phyloP scores from a whole-genome alignment of 208 protist genomes.

The Acanthamoeba healyi region DNA sequence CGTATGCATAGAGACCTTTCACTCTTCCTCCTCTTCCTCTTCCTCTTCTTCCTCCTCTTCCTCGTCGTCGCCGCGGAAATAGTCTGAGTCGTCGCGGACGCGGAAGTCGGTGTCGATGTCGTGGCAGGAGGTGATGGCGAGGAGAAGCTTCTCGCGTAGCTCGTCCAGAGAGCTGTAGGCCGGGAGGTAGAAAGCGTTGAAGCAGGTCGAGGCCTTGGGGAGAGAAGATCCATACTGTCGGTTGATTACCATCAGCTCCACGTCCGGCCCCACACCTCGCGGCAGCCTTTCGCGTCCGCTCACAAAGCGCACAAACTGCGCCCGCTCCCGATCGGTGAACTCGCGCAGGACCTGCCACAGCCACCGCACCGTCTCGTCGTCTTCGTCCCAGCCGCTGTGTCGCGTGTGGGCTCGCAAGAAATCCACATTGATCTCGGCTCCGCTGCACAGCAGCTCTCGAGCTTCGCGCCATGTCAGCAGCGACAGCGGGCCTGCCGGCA shows the following conservation, averaged over 20 bases:
- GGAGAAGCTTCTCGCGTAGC: slow-evolving; percentile 94
- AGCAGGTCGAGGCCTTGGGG: slow-evolving; percentile 95
- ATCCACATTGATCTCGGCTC: slow-evolving; percentile 15
- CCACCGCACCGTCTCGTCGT: neutral
- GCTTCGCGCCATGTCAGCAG: slow-evolving; percentile 39
- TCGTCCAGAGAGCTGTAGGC: slow-evolving; percentile 91
- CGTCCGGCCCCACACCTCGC: neutral
- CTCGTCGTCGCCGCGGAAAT: slow-evolving; percentile 12
- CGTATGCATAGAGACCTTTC: neutral
- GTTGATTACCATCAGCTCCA: neutral
- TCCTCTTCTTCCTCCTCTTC: slow-evolving; percentile 9
- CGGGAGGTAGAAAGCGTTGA: slow-evolving; percentile 94
- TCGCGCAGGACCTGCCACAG: slow-evolving; percentile 44
- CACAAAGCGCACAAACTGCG: slow-evolving; percentile 62
- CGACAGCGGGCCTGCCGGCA: neutral
- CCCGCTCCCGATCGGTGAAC: slow-evolving; percentile 3
- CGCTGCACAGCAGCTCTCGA: slow-evolving; percentile 57
- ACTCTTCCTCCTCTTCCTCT: neutral
- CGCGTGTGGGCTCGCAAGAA: slow-evolving; percentile 12
- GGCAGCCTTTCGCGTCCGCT: slow-evolving; percentile 54
- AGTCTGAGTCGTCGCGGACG: slow-evolving; percentile 1
- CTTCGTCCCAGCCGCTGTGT: neutral
- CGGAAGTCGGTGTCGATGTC: slow-evolving; percentile 95
- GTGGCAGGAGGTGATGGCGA: slow-evolving; percentile 95
- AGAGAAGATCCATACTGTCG: slow-evolving; percentile 80